Conservation (phyloP, 768 basidiomycete species). For the Tricholoma matsutake region DNA sequence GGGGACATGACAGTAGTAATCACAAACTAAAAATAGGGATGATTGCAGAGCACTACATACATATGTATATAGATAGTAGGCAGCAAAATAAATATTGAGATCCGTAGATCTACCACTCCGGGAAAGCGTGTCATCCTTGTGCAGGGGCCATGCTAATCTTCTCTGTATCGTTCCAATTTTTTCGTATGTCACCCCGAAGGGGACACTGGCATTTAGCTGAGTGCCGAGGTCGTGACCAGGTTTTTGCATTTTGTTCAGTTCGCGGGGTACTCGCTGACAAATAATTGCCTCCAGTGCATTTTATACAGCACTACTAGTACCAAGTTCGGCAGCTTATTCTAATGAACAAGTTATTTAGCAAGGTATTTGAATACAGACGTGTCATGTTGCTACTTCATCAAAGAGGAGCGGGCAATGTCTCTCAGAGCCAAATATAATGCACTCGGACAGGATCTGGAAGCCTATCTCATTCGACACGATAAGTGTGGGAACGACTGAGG, state of each 20-base stretch:
- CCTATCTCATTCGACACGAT: no score
- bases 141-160: constrained; percentile 99
- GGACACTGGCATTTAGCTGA: constrained; percentile 39
- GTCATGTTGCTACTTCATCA: no score
- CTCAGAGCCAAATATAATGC: no score
- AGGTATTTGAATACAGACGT: no score
- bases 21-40: not conserved
- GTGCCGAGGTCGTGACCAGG: not conserved
- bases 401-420: no score
- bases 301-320: no score
- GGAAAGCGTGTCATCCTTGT: constrained; percentile 99
- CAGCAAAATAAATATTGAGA: constrained; percentile 40
- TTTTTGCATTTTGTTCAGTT: constrained; percentile 25
- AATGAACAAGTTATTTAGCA: no score
- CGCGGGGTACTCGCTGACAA: constrained; percentile 5
- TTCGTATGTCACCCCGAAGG: constrained; percentile 94
- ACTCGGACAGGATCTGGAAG: no score
- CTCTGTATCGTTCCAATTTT: constrained; percentile 99
- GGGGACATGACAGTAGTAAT: constrained; percentile 7
- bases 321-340: no score
- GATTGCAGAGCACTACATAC: not conserved
- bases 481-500: no score
- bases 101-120: constrained; percentile 71
- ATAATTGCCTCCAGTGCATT: not conserved
- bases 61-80: no score